Base-by-base conservation (phyloP, 2,329 filamentous ascomycete genomes). In the Xylariaceae sp. region DNA sequence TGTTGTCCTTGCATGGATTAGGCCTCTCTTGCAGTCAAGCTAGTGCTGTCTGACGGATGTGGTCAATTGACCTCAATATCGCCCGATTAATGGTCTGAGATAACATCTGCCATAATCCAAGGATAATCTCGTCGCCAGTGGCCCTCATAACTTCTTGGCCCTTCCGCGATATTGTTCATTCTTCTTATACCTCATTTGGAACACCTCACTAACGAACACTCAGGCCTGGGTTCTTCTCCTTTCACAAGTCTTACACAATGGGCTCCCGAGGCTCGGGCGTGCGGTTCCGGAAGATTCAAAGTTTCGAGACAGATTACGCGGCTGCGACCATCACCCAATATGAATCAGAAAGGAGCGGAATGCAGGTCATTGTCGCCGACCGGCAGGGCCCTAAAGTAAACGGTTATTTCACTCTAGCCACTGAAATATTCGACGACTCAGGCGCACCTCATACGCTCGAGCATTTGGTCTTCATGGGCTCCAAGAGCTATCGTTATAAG, bases 381-480 rank as follows among this genome's bases (percentile, higher is more conserved):
- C 86, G 90, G 60, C 84, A 94, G 66, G 92, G 94, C 0, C 94
- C 94, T n/a, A 97, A 96, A 69, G 81, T 96, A 53, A 87, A 89
- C 59, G 94, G 94, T 32, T 96, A 95, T 71, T 99, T 99, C 70
- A 87, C 91, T 32, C 79, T 99, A 46, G 94, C 94, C 32, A 99
- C 94, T 3, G 94, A 99, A 71, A 97, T 99, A 61, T 87, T 95
- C 62, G 94, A 99, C 72, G 90, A 99, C 68, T 97, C 92, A 11
- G 94, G 94, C 38, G 88, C 94, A 12, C 94, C 88, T 5, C 88
- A 92, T 64, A 91, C 88, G 0, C 75, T 92, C n/a, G 87, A 92
- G 70, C 87, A 91, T 67, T 71, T 92, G 12, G 76, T 89, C 56
- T 92, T 91, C 66, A 90, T 91, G 86, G 94, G 94, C 27, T 97